Evolutionary conservation across 768 basidiomycete species (phyloP), one percentile per base, ranked within the genome.

Genomic region (Suillus spraguei): DNA sequence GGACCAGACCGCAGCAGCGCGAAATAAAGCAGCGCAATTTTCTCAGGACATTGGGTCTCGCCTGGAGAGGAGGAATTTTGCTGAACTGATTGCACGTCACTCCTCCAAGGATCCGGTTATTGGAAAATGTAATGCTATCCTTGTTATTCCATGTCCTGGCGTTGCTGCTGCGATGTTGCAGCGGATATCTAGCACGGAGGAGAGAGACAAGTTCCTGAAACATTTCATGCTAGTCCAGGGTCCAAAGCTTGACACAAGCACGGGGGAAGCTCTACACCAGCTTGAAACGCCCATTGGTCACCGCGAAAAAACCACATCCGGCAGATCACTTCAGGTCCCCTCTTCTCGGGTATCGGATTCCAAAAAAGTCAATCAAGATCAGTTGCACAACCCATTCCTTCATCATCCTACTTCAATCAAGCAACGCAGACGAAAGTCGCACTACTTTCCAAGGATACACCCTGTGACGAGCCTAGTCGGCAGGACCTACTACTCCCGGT

Each of bases 301-400:
- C 24, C 28, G 3, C 14, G 14, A 8, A 8, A 17, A 9, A 28
- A 9, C 28, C 24, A 4, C 8, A 32, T 10, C 49, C 8, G 3
- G 11, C 11, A 13, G 3, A 11, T 13, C n/a, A 10, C 52, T 20
- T 33, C 33, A 54, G 52, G 17, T 20, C 9, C 32, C 9, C 52
- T 33, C 32, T 8, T 20, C 42, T 44, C 50, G 5, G 0, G 33
- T 2, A 33, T 35, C n/a, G 1, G 14, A 36, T 16, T 5, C 7
- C 13, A 22, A 1, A 2, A 14, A 7, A 4, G 4, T 2, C n/a
- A 1, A 22, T 4, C n/a, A 0, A 8, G 0, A 0, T 0, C 10
- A 11, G 13, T 38, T 55, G 54, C 35, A 22, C 0, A 8, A 36
- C 6, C 7, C 7, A 0, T 24, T 22, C 5, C 4, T 16, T 4